Conservation (phyloP, 2,329 filamentous ascomycete species). For the Chaetomium sp. region DNA sequence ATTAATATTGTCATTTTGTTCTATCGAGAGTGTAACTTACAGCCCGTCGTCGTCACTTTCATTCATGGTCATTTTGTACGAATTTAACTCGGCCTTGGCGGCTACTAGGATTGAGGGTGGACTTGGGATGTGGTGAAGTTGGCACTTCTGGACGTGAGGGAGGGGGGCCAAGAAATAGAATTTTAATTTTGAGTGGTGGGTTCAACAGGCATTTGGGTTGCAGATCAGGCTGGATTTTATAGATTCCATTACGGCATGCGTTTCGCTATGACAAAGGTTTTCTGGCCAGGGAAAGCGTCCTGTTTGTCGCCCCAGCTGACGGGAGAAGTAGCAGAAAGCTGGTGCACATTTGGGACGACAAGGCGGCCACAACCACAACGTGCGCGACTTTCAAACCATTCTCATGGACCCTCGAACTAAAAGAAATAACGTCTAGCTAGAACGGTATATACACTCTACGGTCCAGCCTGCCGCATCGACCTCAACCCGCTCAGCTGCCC, state of each 20-base stretch:
- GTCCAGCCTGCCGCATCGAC: slow-evolving; percentile 14
- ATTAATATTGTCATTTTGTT: background rate
- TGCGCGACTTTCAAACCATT: background rate
- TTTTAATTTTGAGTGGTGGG: slow-evolving; percentile 6
- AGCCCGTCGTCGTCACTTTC: slow-evolving; percentile 53
- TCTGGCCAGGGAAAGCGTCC: background rate
- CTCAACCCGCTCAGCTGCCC: slow-evolving; percentile 26
- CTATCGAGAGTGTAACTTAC: slow-evolving; percentile 41
- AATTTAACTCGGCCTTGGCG: background rate
- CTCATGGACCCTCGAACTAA: slow-evolving; percentile 25
- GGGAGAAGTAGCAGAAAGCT: background rate
- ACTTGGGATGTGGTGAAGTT: background rate
- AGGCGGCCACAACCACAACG: background rate
- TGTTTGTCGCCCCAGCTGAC: too few species aligned
- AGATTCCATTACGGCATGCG: background rate
- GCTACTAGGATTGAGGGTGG: background rate
- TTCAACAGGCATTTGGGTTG: slow-evolving; percentile 3
- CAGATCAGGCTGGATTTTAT: background rate
- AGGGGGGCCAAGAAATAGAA: slow-evolving; percentile 8
- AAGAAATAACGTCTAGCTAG: slow-evolving; percentile 36
- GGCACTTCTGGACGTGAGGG: slow-evolving; percentile 6
- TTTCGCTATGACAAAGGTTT: background rate
- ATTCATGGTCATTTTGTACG: slow-evolving; percentile 31
- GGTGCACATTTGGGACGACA: background rate
- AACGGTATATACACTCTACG: slow-evolving; percentile 41